These are phyloP conservation scores for Acacia confusa DNA, from an alignment of 306 rosid genomes.

Conservation along the genomic window DNA sequence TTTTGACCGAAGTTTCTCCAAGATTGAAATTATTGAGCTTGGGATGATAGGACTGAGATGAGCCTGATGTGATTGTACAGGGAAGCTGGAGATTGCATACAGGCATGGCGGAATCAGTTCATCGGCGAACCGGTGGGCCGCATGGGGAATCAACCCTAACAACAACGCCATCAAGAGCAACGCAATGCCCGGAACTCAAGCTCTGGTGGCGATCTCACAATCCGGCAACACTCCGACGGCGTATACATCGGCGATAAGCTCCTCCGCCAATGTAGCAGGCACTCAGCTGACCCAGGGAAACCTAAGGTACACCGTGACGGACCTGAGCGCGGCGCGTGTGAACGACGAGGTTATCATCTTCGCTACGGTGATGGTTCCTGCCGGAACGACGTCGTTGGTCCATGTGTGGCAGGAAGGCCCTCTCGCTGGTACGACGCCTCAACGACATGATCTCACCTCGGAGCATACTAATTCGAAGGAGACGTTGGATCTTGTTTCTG, in stretches of 20 bases:
- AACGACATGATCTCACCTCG: accelerated
- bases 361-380: slow-evolving; percentile 48
- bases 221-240: slow-evolving; percentile 18
- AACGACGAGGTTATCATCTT: slow-evolving; percentile 49
- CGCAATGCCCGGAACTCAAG: slow-evolving; percentile 67
- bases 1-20: background rate
- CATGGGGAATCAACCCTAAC: slow-evolving; percentile 74
- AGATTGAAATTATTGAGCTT: background rate
- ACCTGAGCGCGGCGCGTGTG: slow-evolving; percentile 29
- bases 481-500: slow-evolving; percentile 57
- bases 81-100: slow-evolving; percentile 59
- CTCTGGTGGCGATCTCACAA: slow-evolving; percentile 49
- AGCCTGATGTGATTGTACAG: background rate
- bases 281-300: slow-evolving; percentile 40
- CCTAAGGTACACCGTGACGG: slow-evolving; percentile 24
- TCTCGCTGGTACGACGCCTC: slow-evolving; percentile 29
- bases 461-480: slow-evolving; percentile 40
- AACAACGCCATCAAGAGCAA: background rate
- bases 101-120: slow-evolving; percentile 37
- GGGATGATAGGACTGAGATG: background rate
- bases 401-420: slow-evolving; percentile 82
- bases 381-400: slow-evolving; percentile 28
- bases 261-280: accelerated
- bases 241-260: background rate
- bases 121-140: slow-evolving; percentile 52